phyloP scores from a whole-genome alignment of 2,329 filamentous ascomycete species.

The Dothideomycetes sp. region DNA sequence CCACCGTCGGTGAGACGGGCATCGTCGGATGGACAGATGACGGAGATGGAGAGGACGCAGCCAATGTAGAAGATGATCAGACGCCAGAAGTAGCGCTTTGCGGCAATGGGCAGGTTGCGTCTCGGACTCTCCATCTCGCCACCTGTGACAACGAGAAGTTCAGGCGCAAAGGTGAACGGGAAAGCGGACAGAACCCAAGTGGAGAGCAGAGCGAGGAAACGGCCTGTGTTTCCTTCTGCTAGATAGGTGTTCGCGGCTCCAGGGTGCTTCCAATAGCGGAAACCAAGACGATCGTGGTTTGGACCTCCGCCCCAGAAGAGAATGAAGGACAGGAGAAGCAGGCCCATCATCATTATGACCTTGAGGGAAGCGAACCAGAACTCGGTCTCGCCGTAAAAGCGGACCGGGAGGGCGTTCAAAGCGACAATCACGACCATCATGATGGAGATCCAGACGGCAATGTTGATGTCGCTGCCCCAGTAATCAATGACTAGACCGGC shows the following conservation, averaged over 20 bases:
- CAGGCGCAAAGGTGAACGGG: constrained; percentile 44
- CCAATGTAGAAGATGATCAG: constrained; percentile 52
- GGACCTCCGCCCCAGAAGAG: constrained; percentile 48
- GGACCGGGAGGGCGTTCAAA: constrained; percentile 37
- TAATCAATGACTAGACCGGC: constrained; percentile 24
- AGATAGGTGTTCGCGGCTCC: constrained; percentile 39
- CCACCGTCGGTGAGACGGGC: constrained; percentile 40
- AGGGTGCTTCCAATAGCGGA: constrained; percentile 40
- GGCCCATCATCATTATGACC: constrained; percentile 38
- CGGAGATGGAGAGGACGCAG: constrained; percentile 47
- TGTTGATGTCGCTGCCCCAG: constrained; percentile 27
- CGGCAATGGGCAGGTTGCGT: constrained; percentile 49
- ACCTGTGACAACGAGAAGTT: constrained; percentile 42
- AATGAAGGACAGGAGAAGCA: constrained; percentile 42
- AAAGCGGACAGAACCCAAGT: constrained; percentile 41
- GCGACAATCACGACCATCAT: constrained; percentile 28
- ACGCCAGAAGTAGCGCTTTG: constrained; percentile 50
- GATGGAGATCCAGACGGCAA: constrained; percentile 26
- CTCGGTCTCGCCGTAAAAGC: constrained; percentile 40
- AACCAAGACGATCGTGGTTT: constrained; percentile 37
- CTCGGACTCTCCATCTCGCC: constrained; percentile 49
- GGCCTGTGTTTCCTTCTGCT: constrained; percentile 33
- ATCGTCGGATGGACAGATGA: constrained; percentile 47
- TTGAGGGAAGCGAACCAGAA: constrained; percentile 42
- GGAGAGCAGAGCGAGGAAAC: constrained; percentile 42